Percentiles rank a stretch among this genome's conserved stretches.
Evolutionary conservation across 805 yeast genomes (phyloP).

Genomic region (Candida vaughaniae): DNA sequence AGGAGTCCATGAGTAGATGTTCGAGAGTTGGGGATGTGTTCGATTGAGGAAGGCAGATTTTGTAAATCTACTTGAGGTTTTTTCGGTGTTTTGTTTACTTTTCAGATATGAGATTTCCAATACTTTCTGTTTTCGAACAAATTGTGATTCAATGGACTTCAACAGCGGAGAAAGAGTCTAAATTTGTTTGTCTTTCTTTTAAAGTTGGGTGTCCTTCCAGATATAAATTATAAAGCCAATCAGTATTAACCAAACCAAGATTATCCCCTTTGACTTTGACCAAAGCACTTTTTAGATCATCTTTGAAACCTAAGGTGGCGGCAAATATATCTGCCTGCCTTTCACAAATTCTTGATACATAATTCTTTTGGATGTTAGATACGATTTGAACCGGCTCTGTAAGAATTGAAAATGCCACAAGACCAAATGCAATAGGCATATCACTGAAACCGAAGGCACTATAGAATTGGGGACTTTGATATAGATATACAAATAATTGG

Average conservation of each 20-base stretch:
- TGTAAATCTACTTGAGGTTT: no score
- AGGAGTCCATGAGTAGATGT: no score
- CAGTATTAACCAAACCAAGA: no score
- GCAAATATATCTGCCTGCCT: neutral
- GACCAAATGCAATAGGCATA: conserved; percentile 2
- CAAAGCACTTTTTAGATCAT: neutral
- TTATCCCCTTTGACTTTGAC: neutral
- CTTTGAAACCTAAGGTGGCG: neutral
- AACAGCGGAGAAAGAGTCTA: conserved; percentile 1
- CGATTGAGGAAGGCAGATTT: no score
- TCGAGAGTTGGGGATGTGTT: no score
- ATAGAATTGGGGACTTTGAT: conserved; percentile 1
- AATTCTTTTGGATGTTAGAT: neutral
- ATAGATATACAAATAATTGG: conserved; percentile 1
- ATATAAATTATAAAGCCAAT: conserved; percentile 3
- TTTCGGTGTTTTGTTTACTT: no score
- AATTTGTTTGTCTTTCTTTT: conserved; percentile 1
- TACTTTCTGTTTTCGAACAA: neutral
- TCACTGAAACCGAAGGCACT: conserved; percentile 1
- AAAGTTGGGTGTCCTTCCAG: conserved; percentile 1
- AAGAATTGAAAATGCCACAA: conserved; percentile 1
- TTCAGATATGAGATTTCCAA: conserved; percentile 5
- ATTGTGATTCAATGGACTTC: no score
- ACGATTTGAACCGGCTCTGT: neutral
- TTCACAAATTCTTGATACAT: neutral